Conservation (phyloP, 1,139 yeast genomes). For the Taphrina confusa region DNA sequence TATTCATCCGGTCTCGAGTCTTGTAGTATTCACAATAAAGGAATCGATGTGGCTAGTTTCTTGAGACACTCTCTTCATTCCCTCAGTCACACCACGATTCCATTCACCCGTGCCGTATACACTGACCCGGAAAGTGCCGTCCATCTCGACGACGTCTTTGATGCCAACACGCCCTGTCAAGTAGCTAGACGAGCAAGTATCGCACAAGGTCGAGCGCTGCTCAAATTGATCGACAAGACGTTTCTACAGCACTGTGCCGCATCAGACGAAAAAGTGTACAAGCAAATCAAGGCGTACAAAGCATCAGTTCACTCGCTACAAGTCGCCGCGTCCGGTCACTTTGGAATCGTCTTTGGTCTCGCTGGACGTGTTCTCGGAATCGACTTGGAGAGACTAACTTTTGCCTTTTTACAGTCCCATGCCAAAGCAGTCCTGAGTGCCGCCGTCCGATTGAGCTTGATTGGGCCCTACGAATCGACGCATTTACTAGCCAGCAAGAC, state of each 20-base stretch:
- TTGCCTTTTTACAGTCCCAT: slow-evolving; percentile 29
- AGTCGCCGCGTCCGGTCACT: slow-evolving; percentile 29
- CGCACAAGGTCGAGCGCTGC: slow-evolving; percentile 36
- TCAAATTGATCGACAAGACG: slow-evolving; percentile 21
- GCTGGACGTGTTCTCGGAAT: slow-evolving; percentile 32
- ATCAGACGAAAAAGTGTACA: not conserved
- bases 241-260: slow-evolving; percentile 11
- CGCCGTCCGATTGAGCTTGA: slow-evolving; percentile 36
- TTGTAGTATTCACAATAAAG: slow-evolving; percentile 19
- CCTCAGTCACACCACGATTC: slow-evolving; percentile 23
- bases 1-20: slow-evolving; percentile 37
- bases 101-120: slow-evolving; percentile 30
- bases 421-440: slow-evolving; percentile 35
- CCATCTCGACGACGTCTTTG: slow-evolving; percentile 26
- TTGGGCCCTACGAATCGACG: slow-evolving; percentile 34
- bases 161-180: slow-evolving; percentile 34
- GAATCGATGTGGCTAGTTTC: slow-evolving; percentile 21
- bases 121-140: slow-evolving; percentile 11
- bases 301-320: not conserved
- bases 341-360: slow-evolving; percentile 35
- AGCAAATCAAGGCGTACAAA: slow-evolving; percentile 9
- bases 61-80: slow-evolving; percentile 29
- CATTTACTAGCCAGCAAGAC: slow-evolving; percentile 28
- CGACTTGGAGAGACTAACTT: slow-evolving; percentile 15
- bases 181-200: slow-evolving; percentile 34